Evolutionary conservation across 2,329 filamentous ascomycete genomes (phyloP).

Genomic region (Phaeosphaeriaceae sp.): DNA sequence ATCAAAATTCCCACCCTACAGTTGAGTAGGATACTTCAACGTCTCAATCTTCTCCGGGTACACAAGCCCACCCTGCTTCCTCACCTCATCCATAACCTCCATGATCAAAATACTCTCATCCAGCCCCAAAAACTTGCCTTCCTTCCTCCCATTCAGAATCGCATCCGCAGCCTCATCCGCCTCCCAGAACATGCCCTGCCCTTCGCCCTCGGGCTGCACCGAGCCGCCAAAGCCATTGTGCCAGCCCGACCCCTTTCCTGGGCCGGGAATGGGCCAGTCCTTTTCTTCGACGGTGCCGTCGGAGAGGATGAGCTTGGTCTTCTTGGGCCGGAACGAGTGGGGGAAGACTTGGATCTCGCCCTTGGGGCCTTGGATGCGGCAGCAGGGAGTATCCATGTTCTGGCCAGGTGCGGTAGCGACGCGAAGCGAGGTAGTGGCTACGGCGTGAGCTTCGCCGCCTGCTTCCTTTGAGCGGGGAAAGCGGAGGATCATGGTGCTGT

Average conservation of each 20-base stretch:
- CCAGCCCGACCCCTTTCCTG: constrained; percentile 57
- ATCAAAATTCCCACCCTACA: too few relatives aligned
- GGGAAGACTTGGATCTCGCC: constrained; percentile 84
- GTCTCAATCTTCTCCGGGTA: constrained; percentile 74
- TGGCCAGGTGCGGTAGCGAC: constrained; percentile 62
- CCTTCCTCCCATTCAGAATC: constrained; percentile 76
- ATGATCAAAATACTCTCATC: constrained; percentile 86
- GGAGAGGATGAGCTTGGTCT: constrained; percentile 68
- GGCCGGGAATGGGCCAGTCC: constrained; percentile 55
- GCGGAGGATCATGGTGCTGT: constrained; percentile 77
- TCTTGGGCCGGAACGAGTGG: constrained; percentile 73
- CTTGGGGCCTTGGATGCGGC: constrained; percentile 80
- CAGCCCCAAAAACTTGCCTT: constrained; percentile 70
- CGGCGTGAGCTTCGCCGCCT: constrained; percentile 70
- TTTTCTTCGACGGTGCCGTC: constrained; percentile 59
- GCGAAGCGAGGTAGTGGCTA: constrained; percentile 63
- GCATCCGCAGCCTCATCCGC: constrained; percentile 81
- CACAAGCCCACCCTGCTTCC: constrained; percentile 67
- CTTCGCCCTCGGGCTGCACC: constrained; percentile 62
- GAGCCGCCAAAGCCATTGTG: constrained; percentile 56
- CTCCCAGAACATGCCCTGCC: constrained; percentile 90
- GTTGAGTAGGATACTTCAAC: constrained; percentile 39
- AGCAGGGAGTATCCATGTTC: constrained; percentile 68
- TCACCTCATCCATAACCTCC: constrained; percentile 77
- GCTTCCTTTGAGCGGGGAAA: constrained; percentile 69